Evolutionary conservation across 352 stramenopile genomes (phyloP), one percentile per base, ranked within the genome.

Genomic region (Pythium oligandrum): DNA sequence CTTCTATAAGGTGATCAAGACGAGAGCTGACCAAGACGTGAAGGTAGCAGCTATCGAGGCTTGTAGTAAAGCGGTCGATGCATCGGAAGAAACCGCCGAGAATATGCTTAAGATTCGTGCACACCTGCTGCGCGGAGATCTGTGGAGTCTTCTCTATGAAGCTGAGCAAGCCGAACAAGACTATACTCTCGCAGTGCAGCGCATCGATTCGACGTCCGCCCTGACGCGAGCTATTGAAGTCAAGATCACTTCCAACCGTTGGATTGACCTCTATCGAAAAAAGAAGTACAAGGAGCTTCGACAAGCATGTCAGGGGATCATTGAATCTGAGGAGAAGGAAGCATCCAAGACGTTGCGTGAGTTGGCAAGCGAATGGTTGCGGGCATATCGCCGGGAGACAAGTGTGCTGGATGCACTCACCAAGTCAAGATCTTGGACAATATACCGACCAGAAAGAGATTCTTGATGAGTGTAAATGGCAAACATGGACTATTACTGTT

Each of bases 201-300:
- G 43, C 26, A 17, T 4, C 31, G 1, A 40, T 45, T 12, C 58
- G 46, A 53, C 44, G 51, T 33, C 17, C 39, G n/a, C 10, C 32
- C 8, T 11, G 26, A 33, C 4, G 46, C 57, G 6, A 45, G 17
- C 17, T 26, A 26, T 89, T 6, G 48, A 75, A 33, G 35, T 72
- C 11, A 87, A 89, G 54, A 40, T 66, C 4, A 5, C 73, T 1
- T 57, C 66, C 2, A 89, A 87, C 53, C 66, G 51, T 35, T 89
- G 75, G 73, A 74, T 79, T 26, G 57, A 73, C 37, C 36, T 83
- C 11, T 89, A 81, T 43, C 66, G 58, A 36, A 40, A 47, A 26
- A 81, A 78, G 34, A 51, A 46, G 8, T 75, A 72, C 40, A 75
- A 80, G 40, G 53, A 78, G 26, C 48, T 88, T 4, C 64, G 68